Evolutionary conservation across 2,329 filamentous ascomycete species (phyloP).

Genomic region (Hymenotorrendiella dingleyae): DNA sequence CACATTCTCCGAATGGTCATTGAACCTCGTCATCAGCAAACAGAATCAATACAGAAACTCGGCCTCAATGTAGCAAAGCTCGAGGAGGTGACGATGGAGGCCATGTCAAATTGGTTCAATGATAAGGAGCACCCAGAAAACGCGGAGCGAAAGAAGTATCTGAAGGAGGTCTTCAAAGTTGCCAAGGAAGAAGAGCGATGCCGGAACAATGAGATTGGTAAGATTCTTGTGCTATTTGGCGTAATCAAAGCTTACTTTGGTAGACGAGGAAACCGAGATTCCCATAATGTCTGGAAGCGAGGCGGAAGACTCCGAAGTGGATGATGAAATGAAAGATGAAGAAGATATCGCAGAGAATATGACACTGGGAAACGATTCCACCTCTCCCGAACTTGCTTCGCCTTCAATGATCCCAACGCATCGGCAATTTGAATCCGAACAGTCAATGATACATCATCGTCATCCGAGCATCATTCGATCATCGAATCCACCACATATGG

Average conservation of each 20-base stretch:
- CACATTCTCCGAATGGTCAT: slow-evolving; percentile 54
- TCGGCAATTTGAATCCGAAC: slow-evolving; percentile 12
- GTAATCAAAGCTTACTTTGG: slow-evolving; percentile 1
- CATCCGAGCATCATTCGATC: slow-evolving; percentile 7
- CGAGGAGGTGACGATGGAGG: slow-evolving; percentile 53
- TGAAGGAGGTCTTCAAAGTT: slow-evolving; percentile 58
- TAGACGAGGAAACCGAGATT: slow-evolving; percentile 16
- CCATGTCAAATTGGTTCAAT: slow-evolving; percentile 51
- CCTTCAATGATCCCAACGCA: slow-evolving; percentile 14
- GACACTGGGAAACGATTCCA: slow-evolving; percentile 7
- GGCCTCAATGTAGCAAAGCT: slow-evolving; percentile 44
- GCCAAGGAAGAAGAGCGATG: slow-evolving; percentile 51
- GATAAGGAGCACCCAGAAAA: slow-evolving; percentile 50
- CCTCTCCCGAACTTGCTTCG: slow-evolving; percentile 20
- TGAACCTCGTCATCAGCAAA: slow-evolving; percentile 31
- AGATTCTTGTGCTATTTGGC: slow-evolving; percentile 14
- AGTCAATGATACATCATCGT: slow-evolving; percentile 11
- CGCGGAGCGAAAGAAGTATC: slow-evolving; percentile 45
- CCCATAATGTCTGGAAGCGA: slow-evolving; percentile 21
- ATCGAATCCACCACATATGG: slow-evolving; percentile 11
- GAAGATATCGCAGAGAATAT: slow-evolving; percentile 12
- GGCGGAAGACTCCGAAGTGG: slow-evolving; percentile 17
- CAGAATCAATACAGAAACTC: slow-evolving; percentile 45
- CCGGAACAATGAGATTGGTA: slow-evolving; percentile 52
- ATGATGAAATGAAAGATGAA: slow-evolving; percentile 20